Base-by-base conservation (phyloP, 2,329 filamentous ascomycete genomes). In the Cylindrodendrum hubeiense region DNA sequence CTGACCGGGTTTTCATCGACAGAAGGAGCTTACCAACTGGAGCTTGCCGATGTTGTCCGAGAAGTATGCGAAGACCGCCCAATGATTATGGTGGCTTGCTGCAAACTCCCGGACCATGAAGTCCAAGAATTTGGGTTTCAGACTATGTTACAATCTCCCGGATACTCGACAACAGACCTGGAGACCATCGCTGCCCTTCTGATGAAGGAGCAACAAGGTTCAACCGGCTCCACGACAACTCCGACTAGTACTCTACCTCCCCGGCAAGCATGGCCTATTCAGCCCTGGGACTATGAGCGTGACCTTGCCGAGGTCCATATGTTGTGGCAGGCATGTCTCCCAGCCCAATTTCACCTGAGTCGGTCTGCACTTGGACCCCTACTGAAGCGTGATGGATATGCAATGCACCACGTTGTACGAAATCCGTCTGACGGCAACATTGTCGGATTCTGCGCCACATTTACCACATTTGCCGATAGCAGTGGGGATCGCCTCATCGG, bases 361-460 rank as follows among this genome's bases (percentile, higher is more conserved):
- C 76, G 74, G 19, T 76, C 77, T 46, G 76, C 76, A 4, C 78
- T 90, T 5, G 79, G 79, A 26, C 79, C 79, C 2, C 73, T 90
- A 1, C 79, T 90, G 4, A 79, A 82, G 61, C 83, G 87, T 44
- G 83, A 86, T 59, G 87, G 87, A 41, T 89, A 87, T 66, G 81
- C 83, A 9, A 86, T 85, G 79, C 86, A 90, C 75, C 87, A 87
- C 67, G 78, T 88, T 30, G 85, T 89, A 28, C 82, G 83, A 52
- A 81, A 85, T n/a, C 81, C 84, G 2, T 75, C 74, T 12, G 75
- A 75, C 8, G 60, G 62, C 10, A 79, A 81, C 37, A 69, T 87
- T 24, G 73, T 90, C 39, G 88, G 87, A 0, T 89, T 90, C 66
- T 89, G 87, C 71, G 87, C 87, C 10, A 89, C 87, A 9, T 90